phyloP scores from a whole-genome alignment of 345 rosid species.

The Bretschneidera sinensis region DNA sequence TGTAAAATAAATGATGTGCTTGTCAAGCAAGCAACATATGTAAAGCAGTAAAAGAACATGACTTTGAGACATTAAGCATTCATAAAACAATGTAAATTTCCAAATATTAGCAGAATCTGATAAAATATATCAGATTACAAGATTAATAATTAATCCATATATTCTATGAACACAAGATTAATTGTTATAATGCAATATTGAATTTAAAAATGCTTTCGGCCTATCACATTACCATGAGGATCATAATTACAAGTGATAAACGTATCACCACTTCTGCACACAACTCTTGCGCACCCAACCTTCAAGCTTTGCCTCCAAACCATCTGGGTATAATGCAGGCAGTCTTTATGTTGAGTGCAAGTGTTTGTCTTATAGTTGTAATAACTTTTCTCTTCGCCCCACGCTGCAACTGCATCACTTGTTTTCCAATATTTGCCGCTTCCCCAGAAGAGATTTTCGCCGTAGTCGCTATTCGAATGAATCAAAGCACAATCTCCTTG shows the following conservation, averaged over 20 bases:
- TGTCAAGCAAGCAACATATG: too few species aligned
- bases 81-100: too few species aligned
- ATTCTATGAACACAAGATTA: too few species aligned
- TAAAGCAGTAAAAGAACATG: too few species aligned
- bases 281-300: constrained; percentile 49
- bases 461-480: constrained; percentile 51
- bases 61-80: too few species aligned
- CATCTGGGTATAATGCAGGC: constrained; percentile 61
- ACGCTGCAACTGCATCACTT: constrained; percentile 37
- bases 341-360: constrained; percentile 35
- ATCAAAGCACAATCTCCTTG: constrained; percentile 40
- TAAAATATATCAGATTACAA: too few species aligned
- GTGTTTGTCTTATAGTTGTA: constrained; percentile 39
- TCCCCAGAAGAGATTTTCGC: constrained; percentile 64
- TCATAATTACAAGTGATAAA: constrained; percentile 52
- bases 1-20: too few species aligned
- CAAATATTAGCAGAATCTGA: too few species aligned
- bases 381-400: constrained; percentile 48
- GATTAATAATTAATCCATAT: too few species aligned
- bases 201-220: constrained; percentile 64
- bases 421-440: constrained; percentile 51
- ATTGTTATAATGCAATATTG: too few species aligned
- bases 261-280: constrained; percentile 46
- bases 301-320: constrained; percentile 57
- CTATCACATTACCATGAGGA: constrained; percentile 60